These are phyloP conservation scores for Fusarium newnesense DNA, from an alignment of 2,329 filamentous ascomycete species.

Conservation along the genomic window DNA sequence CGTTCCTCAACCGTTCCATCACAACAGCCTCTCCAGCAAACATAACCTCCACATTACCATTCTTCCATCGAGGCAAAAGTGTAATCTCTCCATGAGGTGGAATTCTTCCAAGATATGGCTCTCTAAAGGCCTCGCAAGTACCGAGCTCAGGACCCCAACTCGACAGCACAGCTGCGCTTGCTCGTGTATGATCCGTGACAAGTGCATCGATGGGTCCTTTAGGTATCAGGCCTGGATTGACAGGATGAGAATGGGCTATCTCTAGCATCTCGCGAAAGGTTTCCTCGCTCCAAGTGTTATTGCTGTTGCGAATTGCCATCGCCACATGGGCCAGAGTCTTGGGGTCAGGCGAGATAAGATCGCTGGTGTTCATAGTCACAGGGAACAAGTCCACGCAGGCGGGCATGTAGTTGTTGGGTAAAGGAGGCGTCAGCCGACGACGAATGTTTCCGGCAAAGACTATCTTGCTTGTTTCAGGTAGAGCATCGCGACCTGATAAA, in stretches of 20 bases:
- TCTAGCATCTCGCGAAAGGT: constrained; percentile 1
- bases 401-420: constrained; percentile 2
- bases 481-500: not conserved
- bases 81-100: constrained; percentile 15
- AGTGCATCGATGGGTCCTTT: constrained; percentile 5
- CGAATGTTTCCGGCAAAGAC: constrained; percentile 11
- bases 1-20: not conserved
- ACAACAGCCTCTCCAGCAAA: constrained; percentile 15
- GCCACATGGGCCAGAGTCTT: constrained; percentile 2
- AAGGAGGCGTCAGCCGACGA: not conserved
- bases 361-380: not conserved
- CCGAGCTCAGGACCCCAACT: constrained; percentile 17
- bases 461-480: constrained; percentile 1
- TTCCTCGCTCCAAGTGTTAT: constrained; percentile 6
- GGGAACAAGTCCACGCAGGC: constrained; percentile 13
- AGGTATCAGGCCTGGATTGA: constrained; percentile 4
- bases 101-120: constrained; percentile 8
- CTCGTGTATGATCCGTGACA: constrained; percentile 8
- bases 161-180: not conserved
- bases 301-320: constrained; percentile 1
- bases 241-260: constrained; percentile 6
- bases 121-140: constrained; percentile 8
- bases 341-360: not conserved
- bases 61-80: not conserved
- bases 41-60: constrained; percentile 6